Evolutionary conservation across 257 asterid species (phyloP).

Genomic region (Solanum tacnaense): DNA sequence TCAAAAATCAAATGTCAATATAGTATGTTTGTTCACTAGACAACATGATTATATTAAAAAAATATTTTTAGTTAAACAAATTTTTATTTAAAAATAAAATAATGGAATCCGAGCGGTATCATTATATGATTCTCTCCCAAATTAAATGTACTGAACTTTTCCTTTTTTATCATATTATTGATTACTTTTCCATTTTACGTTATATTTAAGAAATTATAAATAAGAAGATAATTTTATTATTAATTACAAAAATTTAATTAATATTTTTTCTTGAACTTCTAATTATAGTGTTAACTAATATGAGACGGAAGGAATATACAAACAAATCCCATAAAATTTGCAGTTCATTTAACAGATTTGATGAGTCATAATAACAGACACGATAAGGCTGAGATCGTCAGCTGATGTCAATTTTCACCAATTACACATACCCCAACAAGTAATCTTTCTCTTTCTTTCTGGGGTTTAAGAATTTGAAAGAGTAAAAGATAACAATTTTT

Average conservation of each 20-base stretch:
- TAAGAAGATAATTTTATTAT: too few species aligned
- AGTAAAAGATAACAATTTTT: neutral
- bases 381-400: neutral
- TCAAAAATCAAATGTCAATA: neutral
- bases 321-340: neutral
- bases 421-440: neutral
- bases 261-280: too few species aligned
- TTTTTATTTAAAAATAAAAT: neutral
- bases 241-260: too few species aligned
- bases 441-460: neutral
- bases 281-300: too few species aligned
- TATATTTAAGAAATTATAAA: too few species aligned
- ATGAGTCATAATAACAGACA: neutral
- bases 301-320: neutral
- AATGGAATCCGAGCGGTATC: neutral
- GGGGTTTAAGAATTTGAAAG: neutral
- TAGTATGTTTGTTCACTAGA: neutral
- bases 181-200: too few species aligned
- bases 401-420: neutral
- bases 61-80: neutral
- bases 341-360: neutral
- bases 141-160: neutral
- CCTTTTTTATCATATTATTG: too few species aligned
- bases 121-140: neutral
- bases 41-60: neutral